A percentile compares a stretch with the other conserved stretches of the same genome.
phyloP scores from a whole-genome alignment of 1,284 basidiomycete genomes.

The Volvariella surrecta region DNA sequence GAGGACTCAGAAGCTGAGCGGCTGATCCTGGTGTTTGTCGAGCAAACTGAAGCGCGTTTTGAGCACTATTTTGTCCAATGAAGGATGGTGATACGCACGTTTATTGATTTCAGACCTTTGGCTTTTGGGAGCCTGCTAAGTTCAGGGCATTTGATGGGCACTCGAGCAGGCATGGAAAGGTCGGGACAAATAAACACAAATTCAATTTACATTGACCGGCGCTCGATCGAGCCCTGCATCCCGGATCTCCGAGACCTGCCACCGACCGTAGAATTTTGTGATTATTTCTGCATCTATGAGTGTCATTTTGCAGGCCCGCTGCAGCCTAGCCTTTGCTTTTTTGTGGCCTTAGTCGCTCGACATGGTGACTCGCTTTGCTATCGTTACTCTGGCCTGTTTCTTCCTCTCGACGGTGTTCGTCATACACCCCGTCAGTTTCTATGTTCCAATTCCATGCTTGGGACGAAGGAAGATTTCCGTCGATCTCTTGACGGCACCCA shows the following conservation, averaged over 20 bases:
- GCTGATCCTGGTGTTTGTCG: background rate
- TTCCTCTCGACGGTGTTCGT: conserved; percentile 67
- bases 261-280: no score
- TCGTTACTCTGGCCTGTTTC: conserved; percentile 67
- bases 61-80: background rate
- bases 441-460: conserved; percentile 26
- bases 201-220: no score
- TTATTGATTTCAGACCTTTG: background rate
- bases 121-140: background rate
- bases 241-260: no score
- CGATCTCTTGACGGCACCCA: conserved; percentile 69
- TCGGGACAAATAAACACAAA: no score
- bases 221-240: no score
- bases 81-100: background rate
- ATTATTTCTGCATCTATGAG: no score
- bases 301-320: no score
- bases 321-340: no score
- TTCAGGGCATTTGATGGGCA: background rate
- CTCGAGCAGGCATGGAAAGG: no score
- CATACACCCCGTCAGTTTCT: conserved; percentile 53
- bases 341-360: no score
- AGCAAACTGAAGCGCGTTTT: background rate
- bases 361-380: conserved; percentile 42
- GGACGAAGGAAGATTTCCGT: conserved; percentile 37
- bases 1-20: background rate